phyloP scores from a whole-genome alignment of 805 yeast genomes.

The Candida xyloterini region DNA sequence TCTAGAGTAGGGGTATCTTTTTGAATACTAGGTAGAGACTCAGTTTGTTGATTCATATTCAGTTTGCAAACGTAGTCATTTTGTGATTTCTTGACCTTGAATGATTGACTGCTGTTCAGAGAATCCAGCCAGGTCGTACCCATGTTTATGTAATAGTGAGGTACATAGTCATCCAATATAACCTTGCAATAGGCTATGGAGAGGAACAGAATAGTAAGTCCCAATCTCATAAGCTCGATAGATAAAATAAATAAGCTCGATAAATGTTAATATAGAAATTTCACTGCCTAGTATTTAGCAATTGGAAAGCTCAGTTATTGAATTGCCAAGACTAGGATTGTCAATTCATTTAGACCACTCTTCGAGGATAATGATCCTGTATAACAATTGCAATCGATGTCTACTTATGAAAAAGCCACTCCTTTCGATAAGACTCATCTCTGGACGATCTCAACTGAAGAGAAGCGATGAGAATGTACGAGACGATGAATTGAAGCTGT shows the following conservation, averaged over 20 bases:
- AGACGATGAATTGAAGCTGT: conserved; percentile 28
- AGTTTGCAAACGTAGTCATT: background rate
- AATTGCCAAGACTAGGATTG: background rate
- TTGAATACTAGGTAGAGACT: background rate
- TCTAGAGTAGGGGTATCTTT: background rate
- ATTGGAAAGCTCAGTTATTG: background rate
- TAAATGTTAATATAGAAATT: background rate
- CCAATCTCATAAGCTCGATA: background rate
- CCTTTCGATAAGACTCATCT: background rate
- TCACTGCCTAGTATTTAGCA: background rate
- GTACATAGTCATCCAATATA: background rate
- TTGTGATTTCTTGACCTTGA: background rate
- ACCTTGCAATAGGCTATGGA: background rate
- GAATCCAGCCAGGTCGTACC: background rate
- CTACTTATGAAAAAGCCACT: no score
- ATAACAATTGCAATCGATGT: no score
- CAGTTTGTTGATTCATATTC: background rate
- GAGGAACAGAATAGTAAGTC: background rate
- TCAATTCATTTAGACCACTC: background rate
- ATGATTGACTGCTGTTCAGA: background rate
- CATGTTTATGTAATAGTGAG: background rate
- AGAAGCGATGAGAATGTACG: conserved; percentile 11
- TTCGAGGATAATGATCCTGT: background rate
- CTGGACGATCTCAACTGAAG: conserved; percentile 11
- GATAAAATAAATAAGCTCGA: background rate